Conservation (phyloP, 768 basidiomycete species). For the Podaxis rugospora region DNA sequence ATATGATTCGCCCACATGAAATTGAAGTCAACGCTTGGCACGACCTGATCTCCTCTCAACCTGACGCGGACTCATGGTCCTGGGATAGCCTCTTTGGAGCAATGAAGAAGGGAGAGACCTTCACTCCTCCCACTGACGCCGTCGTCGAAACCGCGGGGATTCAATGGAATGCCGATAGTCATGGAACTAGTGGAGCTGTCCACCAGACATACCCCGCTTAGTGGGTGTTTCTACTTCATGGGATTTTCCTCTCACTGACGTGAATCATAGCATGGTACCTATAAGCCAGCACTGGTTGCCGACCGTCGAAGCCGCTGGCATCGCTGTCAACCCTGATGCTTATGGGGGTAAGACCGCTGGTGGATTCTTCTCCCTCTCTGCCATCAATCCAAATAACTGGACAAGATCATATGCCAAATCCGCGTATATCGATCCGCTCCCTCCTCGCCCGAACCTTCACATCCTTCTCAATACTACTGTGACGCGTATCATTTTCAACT, state of each 20-base stretch:
- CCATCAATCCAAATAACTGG: constrained; percentile 63
- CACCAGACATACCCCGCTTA: constrained; percentile 44
- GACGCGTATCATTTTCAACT: constrained; percentile 46
- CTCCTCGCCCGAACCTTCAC: constrained; percentile 58
- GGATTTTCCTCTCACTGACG: constrained; percentile 4
- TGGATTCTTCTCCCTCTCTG: constrained; percentile 49
- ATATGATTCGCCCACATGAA: constrained; percentile 50
- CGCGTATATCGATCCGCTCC: constrained; percentile 63
- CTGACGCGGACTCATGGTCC: constrained; percentile 37
- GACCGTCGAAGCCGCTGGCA: constrained; percentile 44
- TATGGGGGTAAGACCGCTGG: constrained; percentile 49
- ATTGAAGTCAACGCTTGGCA: constrained; percentile 48
- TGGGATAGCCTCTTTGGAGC: constrained; percentile 42
- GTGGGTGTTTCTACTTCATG: constrained; percentile 45
- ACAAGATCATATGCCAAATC: constrained; percentile 65
- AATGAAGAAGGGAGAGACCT: constrained; percentile 52
- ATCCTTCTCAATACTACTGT: constrained; percentile 60
- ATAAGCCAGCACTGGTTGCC: constrained; percentile 56
- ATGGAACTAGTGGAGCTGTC: constrained; percentile 48
- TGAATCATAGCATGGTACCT: constrained; percentile 46
- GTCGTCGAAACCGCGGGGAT: constrained; percentile 40
- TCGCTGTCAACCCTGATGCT: constrained; percentile 38
- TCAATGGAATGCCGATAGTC: constrained; percentile 36
- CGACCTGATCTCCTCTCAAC: constrained; percentile 31
- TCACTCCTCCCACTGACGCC: constrained; percentile 42